phyloP scores from a whole-genome alignment of 169 alveolate genomes.

The Plasmodium cynomolgi region DNA sequence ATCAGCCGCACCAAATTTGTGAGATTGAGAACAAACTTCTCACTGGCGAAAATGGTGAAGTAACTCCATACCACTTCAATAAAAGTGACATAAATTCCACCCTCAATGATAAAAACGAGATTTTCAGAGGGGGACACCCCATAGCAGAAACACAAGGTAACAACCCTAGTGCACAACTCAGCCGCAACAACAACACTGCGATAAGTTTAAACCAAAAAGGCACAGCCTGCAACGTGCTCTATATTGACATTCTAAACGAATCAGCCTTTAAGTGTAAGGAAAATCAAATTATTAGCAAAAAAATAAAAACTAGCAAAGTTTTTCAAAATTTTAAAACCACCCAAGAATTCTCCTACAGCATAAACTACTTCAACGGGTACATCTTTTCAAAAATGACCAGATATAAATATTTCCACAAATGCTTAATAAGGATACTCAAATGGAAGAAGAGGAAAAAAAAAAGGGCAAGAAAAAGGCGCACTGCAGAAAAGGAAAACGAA shows the following conservation, averaged over 20 bases:
- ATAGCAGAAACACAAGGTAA: neutral
- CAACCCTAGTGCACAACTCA: neutral
- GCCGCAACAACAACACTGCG: neutral
- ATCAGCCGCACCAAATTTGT: neutral
- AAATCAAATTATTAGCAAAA: constrained; percentile 14
- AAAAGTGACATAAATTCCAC: neutral
- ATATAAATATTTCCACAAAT: constrained; percentile 71
- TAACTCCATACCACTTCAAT: neutral
- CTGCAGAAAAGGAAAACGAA: neutral
- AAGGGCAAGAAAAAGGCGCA: neutral
- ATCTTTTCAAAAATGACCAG: constrained; percentile 68
- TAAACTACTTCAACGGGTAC: constrained; percentile 52
- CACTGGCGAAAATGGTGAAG: neutral
- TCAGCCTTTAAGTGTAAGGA: constrained; percentile 60
- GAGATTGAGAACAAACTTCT: neutral
- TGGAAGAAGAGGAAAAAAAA: constrained; percentile 11
- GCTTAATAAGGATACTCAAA: constrained; percentile 54
- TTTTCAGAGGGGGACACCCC: neutral
- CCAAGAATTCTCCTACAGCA: constrained; percentile 36
- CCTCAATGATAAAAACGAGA: neutral
- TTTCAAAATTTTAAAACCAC: constrained; percentile 52
- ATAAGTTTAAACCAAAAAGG: neutral
- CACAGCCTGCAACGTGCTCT: constrained; percentile 4
- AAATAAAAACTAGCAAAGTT: neutral
- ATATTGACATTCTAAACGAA: constrained; percentile 61